Evolutionary conservation across 129 eudicot species (phyloP), one percentile per base, ranked within the genome.

Genomic region (Pulicaria dysenterica): DNA sequence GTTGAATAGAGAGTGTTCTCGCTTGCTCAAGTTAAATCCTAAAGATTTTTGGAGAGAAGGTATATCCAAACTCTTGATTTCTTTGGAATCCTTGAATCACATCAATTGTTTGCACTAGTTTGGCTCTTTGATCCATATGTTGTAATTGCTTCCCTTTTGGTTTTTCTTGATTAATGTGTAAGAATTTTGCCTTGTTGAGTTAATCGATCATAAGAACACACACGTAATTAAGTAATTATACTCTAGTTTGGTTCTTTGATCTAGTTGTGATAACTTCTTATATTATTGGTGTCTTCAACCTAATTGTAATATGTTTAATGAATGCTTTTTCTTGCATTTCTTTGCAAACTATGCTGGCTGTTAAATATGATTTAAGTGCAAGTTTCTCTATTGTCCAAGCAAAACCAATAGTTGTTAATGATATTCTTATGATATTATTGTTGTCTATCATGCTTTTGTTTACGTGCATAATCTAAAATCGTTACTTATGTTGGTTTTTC

Each of bases 11-110:
- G 90, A 95, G 74, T 82, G 90, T 76, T 85, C 97, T 37, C 64
- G 85, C 1, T 69, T 94, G 88, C 91, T 94, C 19, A 94, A 83
- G 82, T 55, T 90, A 19, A 82, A 72, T 16, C 86, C 99, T 3
- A 83, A 82, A 34, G 91, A 90, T 16, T 94, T 94, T 57, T 94
- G 99, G 99, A 77, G 64, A 81, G 81, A 90, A 94, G 99, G 98
- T 92, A 7, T 19, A 16, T 75, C 9, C 31, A 12, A 4, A 11
- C 3, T 60, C 3, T 15, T 47, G 12, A 58, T 55, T 72, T 46
- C 42, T 19, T 58, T 45, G 14, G 7, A 13, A 12, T 5, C 48
- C 37, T 66, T 16, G 1, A 34, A 37, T 13, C 31, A 56, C 9
- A n/a, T 72, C 17, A 5, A 24, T 41, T 13, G 12, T 37, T 39